Evolutionary conservation across 2,329 filamentous ascomycete species (phyloP).

Genomic region (Blastomyces emzantsi): DNA sequence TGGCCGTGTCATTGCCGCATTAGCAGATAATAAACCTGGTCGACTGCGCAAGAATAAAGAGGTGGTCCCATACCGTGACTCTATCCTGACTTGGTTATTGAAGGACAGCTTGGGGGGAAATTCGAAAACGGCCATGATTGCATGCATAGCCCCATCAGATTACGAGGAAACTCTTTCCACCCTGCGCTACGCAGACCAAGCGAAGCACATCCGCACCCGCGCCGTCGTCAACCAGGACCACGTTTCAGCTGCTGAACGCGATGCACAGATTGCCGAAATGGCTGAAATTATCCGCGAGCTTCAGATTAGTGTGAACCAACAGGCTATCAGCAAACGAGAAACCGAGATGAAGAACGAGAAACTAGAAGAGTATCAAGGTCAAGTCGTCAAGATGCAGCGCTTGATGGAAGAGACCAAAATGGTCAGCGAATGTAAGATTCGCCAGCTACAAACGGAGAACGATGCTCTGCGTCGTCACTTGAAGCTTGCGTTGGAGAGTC

Average conservation of each 20-base stretch:
- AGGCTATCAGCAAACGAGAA: conserved; percentile 62
- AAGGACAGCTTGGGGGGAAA: conserved; percentile 96
- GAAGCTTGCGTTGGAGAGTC: conserved; percentile 70
- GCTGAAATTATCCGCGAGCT: conserved; percentile 83
- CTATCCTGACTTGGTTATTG: conserved; percentile 71
- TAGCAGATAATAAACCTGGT: conserved; percentile 63
- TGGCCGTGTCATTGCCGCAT: conserved; percentile 86
- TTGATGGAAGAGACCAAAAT: conserved; percentile 92
- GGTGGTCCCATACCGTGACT: conserved; percentile 88
- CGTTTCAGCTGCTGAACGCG: conserved; percentile 82
- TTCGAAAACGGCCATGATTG: conserved; percentile 98
- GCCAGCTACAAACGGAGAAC: conserved; percentile 79
- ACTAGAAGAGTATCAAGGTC: conserved; percentile 88
- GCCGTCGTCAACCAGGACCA: conserved; percentile 95
- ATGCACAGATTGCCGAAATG: conserved; percentile 91
- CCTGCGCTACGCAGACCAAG: conserved; percentile 92
- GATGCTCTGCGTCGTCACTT: conserved; percentile 82
- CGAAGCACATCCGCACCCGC: conserved; percentile 90
- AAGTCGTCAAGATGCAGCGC: conserved; percentile 81
- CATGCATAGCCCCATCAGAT: conserved; percentile 88
- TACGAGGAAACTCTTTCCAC: conserved; percentile 97
- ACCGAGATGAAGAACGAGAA: conserved; percentile 69
- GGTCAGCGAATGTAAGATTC: conserved; percentile 89
- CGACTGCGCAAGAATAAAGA: conserved; percentile 54
- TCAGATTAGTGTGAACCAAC: conserved; percentile 60